Base-by-base conservation (phyloP, 2,329 filamentous ascomycete species). In the Ceratocystis eucalypticola region DNA sequence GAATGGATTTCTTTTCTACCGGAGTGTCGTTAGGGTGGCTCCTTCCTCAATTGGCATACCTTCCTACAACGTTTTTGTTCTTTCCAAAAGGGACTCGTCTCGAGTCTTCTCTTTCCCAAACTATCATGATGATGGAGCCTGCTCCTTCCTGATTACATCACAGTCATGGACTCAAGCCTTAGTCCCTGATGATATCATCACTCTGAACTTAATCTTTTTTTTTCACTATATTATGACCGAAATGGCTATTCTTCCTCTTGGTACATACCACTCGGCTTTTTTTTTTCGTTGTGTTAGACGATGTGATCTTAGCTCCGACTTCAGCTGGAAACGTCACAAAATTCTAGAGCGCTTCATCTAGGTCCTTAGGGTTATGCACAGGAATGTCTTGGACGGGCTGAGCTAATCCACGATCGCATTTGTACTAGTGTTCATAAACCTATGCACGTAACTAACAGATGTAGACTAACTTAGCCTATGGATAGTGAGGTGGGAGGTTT, bases 381-480 rank as follows among this genome's bases (percentile, higher is more conserved):
- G 5, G 15, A 37, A 59, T 59, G 55, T 59, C 55, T 59, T 17
- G n/a, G 15, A n/a, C 12, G 15, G 2, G 5, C 33, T 59, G 17
- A 8, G 48, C 55, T 17, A 59, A 4, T 28, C 20, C 55, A 37
- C 28, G 28, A 37, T 59, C 25, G 55, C 55, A 59, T 59, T 59
- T 59, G 55, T 59, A 59, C 55, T 59, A 59, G 55, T 59, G 28
- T 37, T 25, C 22, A 53, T 53, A 28, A 41, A 41, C 37, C 22
- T 53, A 53, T 15, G 10, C 15, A 28, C 15, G 48, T 5, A 25
- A 25, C 20, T 25, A 53, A 17, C 37, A 15, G 12, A 41, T 25
- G 28, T 59, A 15, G 55, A 37, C 28, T 59, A 15, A 46, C 30
- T 33, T 61, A 10, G 8, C 33, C 12, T 41, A 4, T 41, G 15